These are phyloP conservation scores for Boletus subcaerulescens DNA, from an alignment of 768 basidiomycete species.

Conservation along the genomic window DNA sequence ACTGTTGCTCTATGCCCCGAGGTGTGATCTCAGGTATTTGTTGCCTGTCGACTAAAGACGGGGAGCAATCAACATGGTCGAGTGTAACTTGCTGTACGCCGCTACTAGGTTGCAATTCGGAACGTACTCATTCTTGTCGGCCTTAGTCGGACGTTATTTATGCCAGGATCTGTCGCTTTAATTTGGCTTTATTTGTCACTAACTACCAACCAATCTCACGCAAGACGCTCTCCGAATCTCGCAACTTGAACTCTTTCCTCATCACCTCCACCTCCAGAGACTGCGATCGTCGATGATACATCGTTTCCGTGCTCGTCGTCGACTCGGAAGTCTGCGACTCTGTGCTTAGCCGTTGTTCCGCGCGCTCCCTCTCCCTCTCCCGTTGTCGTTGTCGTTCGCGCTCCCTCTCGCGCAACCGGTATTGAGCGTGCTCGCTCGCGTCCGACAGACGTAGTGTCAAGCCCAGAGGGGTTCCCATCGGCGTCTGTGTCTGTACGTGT, in stretches of 20 bases:
- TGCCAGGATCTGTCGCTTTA: background rate
- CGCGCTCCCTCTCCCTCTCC: background rate
- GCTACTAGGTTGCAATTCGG: too few species aligned
- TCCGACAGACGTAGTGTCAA: conserved; percentile 23
- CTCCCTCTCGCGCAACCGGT: conserved; percentile 21
- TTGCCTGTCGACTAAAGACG: too few species aligned
- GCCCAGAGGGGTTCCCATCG: conserved; percentile 10
- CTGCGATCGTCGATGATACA: background rate
- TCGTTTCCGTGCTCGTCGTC: background rate
- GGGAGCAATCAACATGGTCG: too few species aligned
- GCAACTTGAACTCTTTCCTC: conserved; percentile 10
- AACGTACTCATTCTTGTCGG: too few species aligned
- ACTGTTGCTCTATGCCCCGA: background rate
- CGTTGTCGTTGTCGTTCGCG: conserved; percentile 11
- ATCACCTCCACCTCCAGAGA: background rate
- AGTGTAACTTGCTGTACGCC: too few species aligned
- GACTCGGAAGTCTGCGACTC: background rate
- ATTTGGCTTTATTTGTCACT: background rate
- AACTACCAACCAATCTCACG: conserved; percentile 20
- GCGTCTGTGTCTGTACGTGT: background rate
- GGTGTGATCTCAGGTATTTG: too few species aligned
- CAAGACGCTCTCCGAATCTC: conserved; percentile 22
- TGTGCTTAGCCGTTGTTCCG: background rate
- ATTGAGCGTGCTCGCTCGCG: conserved; percentile 22
- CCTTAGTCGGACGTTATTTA: too few species aligned